Evolutionary conservation across 2,329 filamentous ascomycete species (phyloP).

Genomic region (Fusarium oligoseptatum): DNA sequence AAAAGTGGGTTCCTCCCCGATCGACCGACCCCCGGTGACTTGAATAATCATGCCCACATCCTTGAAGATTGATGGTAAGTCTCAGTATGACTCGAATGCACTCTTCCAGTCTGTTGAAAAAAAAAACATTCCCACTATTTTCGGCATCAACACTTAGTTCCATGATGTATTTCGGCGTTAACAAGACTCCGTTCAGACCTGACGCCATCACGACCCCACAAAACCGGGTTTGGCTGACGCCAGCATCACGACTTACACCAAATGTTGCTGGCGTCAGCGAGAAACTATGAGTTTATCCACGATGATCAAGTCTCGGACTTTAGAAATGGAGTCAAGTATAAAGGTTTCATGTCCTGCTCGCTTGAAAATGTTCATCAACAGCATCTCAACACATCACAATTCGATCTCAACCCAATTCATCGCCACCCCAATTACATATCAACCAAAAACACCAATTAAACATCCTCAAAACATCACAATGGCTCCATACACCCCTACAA

Average conservation of each 20-base stretch:
- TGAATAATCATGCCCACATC: not conserved
- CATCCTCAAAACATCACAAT: slow-evolving; percentile 3
- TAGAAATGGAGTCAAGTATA: slow-evolving; percentile 8
- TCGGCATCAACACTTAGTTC: not conserved
- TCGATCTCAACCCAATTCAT: not conserved
- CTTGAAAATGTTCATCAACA: not conserved
- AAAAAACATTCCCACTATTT: not conserved
- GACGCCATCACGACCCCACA: slow-evolving; percentile 1
- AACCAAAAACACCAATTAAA: not conserved
- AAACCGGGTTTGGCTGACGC: slow-evolving; percentile 34
- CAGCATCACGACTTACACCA: slow-evolving; percentile 15
- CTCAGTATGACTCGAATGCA: not conserved
- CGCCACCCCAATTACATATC: not conserved
- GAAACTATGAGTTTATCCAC: not conserved
- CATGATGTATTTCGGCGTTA: slow-evolving; percentile 10
- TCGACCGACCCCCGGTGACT: not conserved
- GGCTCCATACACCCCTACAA: slow-evolving; percentile 34
- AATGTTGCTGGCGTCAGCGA: slow-evolving; percentile 12
- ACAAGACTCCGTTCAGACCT: not conserved
- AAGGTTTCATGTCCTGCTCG: not conserved
- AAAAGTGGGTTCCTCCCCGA: not conserved
- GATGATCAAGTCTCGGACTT: slow-evolving; percentile 17
- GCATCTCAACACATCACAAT: not conserved
- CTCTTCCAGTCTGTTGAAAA: fast-evolving
- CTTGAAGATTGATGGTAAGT: not conserved